Percentiles rank a stretch among this genome's conserved stretches.
These are phyloP conservation scores for Silybum marianum DNA, from an alignment of 129 eudicot species.

Conservation along the genomic window DNA sequence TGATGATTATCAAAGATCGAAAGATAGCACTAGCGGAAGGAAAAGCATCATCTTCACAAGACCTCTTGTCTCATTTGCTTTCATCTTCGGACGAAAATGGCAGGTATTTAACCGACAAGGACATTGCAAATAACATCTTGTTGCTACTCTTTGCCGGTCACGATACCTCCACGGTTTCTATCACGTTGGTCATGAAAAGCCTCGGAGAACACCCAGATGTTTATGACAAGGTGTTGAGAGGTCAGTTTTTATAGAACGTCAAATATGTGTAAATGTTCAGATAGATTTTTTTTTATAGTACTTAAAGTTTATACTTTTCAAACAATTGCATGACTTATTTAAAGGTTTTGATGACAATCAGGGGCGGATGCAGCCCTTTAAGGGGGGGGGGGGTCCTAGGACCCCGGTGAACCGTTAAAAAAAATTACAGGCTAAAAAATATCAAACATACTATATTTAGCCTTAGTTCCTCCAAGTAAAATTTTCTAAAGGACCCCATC, in stretches of 20 bases:
- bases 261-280: too few species aligned
- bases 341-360: too few species aligned
- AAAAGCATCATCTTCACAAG: background rate
- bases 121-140: conserved; percentile 25
- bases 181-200: conserved; percentile 22
- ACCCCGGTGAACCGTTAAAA: too few species aligned
- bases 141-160: conserved; percentile 29
- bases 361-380: too few species aligned
- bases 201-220: conserved; percentile 26
- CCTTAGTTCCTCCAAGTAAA: too few species aligned
- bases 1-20: conserved; percentile 15
- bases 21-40: background rate
- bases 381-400: too few species aligned
- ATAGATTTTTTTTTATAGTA: background rate
- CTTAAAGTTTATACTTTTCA: background rate
- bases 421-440: too few species aligned
- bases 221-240: conserved; percentile 27
- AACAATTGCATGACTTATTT: too few species aligned
- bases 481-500: too few species aligned
- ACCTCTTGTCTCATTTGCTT: conserved; percentile 21
- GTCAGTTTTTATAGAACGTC: background rate
- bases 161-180: conserved; percentile 22
- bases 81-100: conserved; percentile 17
- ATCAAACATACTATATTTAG: too few species aligned
- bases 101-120: background rate